Percentiles rank a stretch among this genome's conserved stretches.
phyloP scores from a whole-genome alignment of 2,329 filamentous ascomycete genomes.

The Ceratocystis cubensis region DNA sequence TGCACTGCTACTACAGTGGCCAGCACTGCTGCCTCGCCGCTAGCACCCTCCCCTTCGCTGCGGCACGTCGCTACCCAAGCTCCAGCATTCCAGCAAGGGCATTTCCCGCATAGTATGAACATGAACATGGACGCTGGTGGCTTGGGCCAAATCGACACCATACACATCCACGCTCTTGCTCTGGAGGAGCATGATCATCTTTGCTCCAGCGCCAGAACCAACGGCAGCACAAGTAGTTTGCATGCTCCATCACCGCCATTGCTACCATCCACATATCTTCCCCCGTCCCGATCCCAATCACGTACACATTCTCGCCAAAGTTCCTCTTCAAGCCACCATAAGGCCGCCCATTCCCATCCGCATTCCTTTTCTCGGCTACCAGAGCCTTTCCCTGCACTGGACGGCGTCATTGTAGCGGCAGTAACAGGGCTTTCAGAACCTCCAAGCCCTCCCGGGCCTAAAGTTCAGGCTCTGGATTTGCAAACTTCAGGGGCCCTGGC shows the following conservation, averaged over 20 bases:
- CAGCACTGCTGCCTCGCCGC: neutral
- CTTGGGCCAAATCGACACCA: neutral
- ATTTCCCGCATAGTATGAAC: conserved; percentile 1
- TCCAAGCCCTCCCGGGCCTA: neutral
- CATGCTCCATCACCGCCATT: neutral
- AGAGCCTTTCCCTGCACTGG: conserved; percentile 16
- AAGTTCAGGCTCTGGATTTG: neutral
- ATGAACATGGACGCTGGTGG: neutral
- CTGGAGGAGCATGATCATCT: neutral
- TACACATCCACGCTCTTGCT: conserved; percentile 12
- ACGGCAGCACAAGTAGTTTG: neutral
- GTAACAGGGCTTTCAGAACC: conserved; percentile 2
- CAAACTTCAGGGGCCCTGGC: neutral
- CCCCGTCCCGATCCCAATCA: conserved; percentile 2
- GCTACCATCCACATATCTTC: neutral
- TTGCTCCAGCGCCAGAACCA: neutral
- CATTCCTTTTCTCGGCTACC: conserved; percentile 15
- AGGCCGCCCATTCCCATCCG: conserved; percentile 7
- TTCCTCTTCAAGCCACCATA: conserved; percentile 11
- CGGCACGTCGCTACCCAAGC: neutral
- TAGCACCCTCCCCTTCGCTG: neutral
- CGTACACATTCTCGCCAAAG: conserved; percentile 18
- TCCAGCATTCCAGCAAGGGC: conserved; percentile 5
- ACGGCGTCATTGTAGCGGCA: conserved; percentile 6
- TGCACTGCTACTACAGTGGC: neutral